These are phyloP conservation scores for Sesbania bispinosa DNA, from an alignment of 306 rosid genomes.

Conservation along the genomic window DNA sequence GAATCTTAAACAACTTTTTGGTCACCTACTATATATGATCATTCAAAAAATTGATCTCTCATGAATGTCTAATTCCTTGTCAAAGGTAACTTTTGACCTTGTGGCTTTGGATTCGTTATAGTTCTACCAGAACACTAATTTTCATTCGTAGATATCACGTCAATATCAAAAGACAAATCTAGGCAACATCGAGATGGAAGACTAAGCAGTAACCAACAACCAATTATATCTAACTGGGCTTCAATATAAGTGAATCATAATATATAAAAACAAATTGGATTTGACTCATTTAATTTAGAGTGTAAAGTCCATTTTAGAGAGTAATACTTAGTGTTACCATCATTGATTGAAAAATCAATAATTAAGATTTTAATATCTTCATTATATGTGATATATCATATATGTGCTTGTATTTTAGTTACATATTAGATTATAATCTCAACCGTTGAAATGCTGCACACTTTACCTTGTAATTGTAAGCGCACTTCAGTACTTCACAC, in stretches of 20 bases:
- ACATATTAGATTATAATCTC: no score
- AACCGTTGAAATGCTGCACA: no score
- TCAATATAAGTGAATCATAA: not conserved
- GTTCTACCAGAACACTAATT: constrained; percentile 4
- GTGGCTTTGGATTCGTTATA: constrained; percentile 32
- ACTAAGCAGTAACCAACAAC: constrained; percentile 17
- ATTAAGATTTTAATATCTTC: no score
- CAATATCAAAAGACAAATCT: constrained; percentile 9
- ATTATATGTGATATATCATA: no score
- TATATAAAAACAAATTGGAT: no score
- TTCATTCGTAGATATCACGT: not conserved
- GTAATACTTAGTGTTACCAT: no score
- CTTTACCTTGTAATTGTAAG: no score
- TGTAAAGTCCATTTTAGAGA: not conserved
- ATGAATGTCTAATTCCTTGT: constrained; percentile 29
- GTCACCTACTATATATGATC: constrained; percentile 54
- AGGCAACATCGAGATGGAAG: constrained; percentile 19
- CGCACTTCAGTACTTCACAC: no score
- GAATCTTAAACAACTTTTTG: constrained; percentile 36
- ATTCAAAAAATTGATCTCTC: constrained; percentile 25
- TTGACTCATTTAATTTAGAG: no score
- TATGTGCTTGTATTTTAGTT: no score
- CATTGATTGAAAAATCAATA: no score
- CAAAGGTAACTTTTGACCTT: constrained; percentile 58
- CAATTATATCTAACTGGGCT: not conserved